Percentiles rank a stretch among this genome's conserved stretches.
These are phyloP conservation scores for Fomes fomentarius DNA, from an alignment of 1,284 basidiomycete species.

Conservation along the genomic window DNA sequence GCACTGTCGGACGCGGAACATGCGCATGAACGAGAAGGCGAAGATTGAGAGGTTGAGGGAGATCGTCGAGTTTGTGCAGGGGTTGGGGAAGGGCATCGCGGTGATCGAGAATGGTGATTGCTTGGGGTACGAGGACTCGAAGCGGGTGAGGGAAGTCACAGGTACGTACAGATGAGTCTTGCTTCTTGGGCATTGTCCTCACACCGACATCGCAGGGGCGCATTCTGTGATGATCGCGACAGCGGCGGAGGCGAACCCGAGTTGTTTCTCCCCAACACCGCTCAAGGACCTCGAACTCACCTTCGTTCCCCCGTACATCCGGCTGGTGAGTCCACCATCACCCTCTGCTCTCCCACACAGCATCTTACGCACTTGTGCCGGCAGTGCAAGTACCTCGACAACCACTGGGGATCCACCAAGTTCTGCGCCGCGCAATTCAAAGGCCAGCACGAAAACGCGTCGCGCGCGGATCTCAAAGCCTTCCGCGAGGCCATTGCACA, in stretches of 20 bases:
- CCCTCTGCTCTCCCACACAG: too few species aligned
- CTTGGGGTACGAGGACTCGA: constrained; percentile 77
- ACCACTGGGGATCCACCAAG: constrained; percentile 89
- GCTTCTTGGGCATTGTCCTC: too few species aligned
- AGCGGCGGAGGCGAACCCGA: constrained; percentile 91
- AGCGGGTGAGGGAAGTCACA: constrained; percentile 73
- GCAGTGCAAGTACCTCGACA: constrained; percentile 70
- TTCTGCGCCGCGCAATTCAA: constrained; percentile 88
- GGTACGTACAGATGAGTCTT: too few species aligned
- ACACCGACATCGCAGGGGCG: constrained; percentile 55
- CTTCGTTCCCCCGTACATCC: constrained; percentile 78
- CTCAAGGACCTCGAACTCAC: constrained; percentile 71
- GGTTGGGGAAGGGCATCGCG: constrained; percentile 73
- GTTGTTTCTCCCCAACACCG: constrained; percentile 78
- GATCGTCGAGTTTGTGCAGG: constrained; percentile 81
- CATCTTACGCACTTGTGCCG: neutral
- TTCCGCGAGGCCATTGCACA: constrained; percentile 58
- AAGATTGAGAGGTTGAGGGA: constrained; percentile 80
- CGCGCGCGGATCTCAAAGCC: constrained; percentile 61
- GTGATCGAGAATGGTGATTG: constrained; percentile 97
- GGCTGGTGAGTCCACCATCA: constrained; percentile 56
- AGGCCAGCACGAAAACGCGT: constrained; percentile 53
- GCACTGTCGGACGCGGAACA: constrained; percentile 93
- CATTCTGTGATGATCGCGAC: constrained; percentile 96
- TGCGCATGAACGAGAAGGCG: constrained; percentile 87